A percentile compares a stretch with the other conserved stretches of the same genome.
These are phyloP conservation scores for Brassica rapa DNA, from an alignment of 345 rosid species.

Conservation along the genomic window DNA sequence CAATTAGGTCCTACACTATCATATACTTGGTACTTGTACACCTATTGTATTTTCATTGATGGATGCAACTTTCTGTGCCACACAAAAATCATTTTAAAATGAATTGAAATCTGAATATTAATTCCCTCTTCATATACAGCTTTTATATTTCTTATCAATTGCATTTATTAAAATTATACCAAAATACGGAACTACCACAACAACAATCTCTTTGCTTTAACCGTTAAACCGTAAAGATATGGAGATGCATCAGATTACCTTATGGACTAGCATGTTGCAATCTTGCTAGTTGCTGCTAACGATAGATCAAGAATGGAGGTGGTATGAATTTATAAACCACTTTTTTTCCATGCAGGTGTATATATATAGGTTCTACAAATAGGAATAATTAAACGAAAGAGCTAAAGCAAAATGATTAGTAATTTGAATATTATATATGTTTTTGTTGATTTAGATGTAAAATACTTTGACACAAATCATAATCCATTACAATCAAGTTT, in stretches of 20 bases:
- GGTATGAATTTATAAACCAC: background rate
- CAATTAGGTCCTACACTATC: conserved; percentile 37
- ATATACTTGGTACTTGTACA: conserved; percentile 39
- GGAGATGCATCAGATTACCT: background rate
- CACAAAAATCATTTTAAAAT: background rate
- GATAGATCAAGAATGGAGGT: background rate
- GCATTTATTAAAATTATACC: background rate
- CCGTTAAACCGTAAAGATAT: background rate
- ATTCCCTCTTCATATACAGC: background rate
- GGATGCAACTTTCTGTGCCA: conserved; percentile 25
- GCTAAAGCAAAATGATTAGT: background rate
- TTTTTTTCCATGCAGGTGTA: background rate
- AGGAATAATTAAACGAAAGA: background rate
- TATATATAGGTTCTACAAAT: background rate
- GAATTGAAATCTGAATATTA: background rate
- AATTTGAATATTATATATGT: background rate
- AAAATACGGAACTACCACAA: background rate
- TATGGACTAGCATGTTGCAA: background rate
- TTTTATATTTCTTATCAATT: background rate
- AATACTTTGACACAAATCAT: conserved; percentile 6
- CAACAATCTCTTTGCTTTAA: background rate
- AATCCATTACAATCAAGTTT: background rate
- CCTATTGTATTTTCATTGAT: conserved; percentile 14
- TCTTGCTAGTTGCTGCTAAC: background rate
- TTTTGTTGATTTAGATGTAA: background rate